Evolutionary conservation across 352 stramenopile species (phyloP), one percentile per base, ranked within the genome.

Genomic region (Globisporangium heterothallicum): DNA sequence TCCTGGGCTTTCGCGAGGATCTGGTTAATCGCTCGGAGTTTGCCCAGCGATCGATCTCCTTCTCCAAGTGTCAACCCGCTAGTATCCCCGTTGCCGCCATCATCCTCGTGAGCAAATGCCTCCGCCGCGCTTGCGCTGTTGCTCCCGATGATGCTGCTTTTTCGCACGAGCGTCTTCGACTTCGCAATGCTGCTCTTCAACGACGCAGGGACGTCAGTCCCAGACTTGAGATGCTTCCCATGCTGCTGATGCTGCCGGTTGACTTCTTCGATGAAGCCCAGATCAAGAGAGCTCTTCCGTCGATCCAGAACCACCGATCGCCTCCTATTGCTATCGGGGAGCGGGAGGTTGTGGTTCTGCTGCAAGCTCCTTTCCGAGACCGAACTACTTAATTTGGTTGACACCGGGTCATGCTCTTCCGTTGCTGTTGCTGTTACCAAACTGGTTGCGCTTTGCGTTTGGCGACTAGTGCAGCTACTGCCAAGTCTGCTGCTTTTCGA

Each of bases 1-100:
- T 49, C 53, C 16, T 82, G 68, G 0, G 64, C 74, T 41, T 64
- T 78, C 16, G 66, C 49, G 16, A 88, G 76, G 36, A 89, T 87
- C 0, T 68, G 51, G 25, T 89, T 89, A 60, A 89, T 89, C 22
- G 52, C 56, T 0, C 64, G 61, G n/a, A 89, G 50, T 42, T 87
- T 89, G 9, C 65, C 50, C n/a, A 82, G 56, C 5, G 61, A 40
- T 14, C 24, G 14, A 29, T 22, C 36, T 38, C 48, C 30, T 58
- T 61, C 4, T 55, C 51, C 21, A 44, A 24, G 4, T 49, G n/a
- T 4, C 25, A 10, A 2, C 3, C 6, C 13, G 16, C 25, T 43
- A 30, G n/a, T n/a, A n/a, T 38, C 32, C 4, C n/a, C 32, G 32
- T 8, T 38, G 32, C 6, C 12, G 10, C 32, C 10, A 16, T 18